Evolutionary conservation across 2,329 filamentous ascomycete genomes (phyloP).

Genomic region (Domatiomyces catenatus): DNA sequence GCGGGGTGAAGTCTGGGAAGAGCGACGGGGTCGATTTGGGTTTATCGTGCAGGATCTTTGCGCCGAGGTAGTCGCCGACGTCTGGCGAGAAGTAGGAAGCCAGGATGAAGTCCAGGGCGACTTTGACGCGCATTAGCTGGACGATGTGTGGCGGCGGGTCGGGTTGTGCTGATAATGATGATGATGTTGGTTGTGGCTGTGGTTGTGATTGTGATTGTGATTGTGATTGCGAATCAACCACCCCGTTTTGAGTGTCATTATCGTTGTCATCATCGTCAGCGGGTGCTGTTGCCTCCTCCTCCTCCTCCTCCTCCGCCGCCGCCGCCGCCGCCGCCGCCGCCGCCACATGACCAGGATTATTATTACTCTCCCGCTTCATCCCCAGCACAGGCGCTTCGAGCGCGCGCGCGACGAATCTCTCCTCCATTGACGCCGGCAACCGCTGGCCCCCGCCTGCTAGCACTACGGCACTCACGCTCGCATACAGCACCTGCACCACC

Average conservation of each 20-base stretch:
- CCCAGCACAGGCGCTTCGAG: conserved; percentile 63
- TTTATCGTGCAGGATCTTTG: conserved; percentile 2
- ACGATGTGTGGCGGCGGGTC: conserved; percentile 25
- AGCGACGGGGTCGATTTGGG: conserved; percentile 36
- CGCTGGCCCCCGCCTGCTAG: no score
- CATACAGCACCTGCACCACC: conserved; percentile 47
- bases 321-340: no score
- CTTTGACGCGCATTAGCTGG: conserved; percentile 34
- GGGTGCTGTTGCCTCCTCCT: conserved; percentile 13
- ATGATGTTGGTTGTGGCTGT: conserved; percentile 20
- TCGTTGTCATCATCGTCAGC: conserved; percentile 18
- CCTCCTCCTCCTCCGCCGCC: no score
- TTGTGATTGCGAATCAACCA: conserved; percentile 14
- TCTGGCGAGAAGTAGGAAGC: conserved; percentile 32
- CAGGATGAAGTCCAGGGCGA: conserved; percentile 34
- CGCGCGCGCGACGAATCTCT: conserved; percentile 60
- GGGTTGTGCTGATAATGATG: no score
- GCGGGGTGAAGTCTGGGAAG: conserved; percentile 57
- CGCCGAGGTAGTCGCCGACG: conserved; percentile 19
- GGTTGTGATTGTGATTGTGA: conserved; percentile 15
- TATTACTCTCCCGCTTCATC: conserved; percentile 44
- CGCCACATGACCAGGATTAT: conserved; percentile 22
- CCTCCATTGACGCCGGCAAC: conserved; percentile 68
- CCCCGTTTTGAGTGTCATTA: conserved; percentile 16
- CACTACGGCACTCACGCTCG: conserved; percentile 61